These are phyloP conservation scores for Jatropha multifida DNA, from an alignment of 441 rosid species.

Conservation along the genomic window DNA sequence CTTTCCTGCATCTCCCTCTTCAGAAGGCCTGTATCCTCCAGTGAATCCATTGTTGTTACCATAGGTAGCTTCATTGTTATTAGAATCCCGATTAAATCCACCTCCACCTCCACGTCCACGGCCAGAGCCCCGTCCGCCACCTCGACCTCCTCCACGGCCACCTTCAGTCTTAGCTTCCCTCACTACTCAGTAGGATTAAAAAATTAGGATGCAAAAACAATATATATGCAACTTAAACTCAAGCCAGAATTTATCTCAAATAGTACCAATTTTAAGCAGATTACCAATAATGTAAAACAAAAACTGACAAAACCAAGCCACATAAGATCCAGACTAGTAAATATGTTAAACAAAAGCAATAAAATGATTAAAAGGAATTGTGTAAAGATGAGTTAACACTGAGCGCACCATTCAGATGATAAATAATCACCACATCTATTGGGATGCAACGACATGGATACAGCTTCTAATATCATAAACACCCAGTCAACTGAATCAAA, in stretches of 20 bases:
- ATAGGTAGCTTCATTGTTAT: constrained; percentile 37
- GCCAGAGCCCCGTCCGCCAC: constrained; percentile 53
- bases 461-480: too few relatives aligned
- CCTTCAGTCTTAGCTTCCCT: constrained; percentile 52
- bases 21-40: constrained; percentile 56
- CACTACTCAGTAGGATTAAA: constrained; percentile 31
- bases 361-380: too few relatives aligned
- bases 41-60: constrained; percentile 49
- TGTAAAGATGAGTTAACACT: not conserved
- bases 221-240: not conserved
- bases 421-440: not conserved
- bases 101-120: constrained; percentile 59
- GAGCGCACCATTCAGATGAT: not conserved
- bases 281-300: not conserved
- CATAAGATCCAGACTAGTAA: too few relatives aligned
- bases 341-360: not conserved
- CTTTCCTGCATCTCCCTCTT: constrained; percentile 66
- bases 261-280: not conserved
- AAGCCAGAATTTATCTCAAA: not conserved
- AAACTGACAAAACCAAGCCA: not conserved
- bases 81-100: constrained; percentile 55
- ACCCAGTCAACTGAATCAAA: too few relatives aligned
- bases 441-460: too few relatives aligned
- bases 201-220: not conserved
- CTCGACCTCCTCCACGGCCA: constrained; percentile 61